Evolutionary conservation across 257 asterid species (phyloP), one percentile per base, ranked within the genome.

Genomic region (Capsicum baccatum): DNA sequence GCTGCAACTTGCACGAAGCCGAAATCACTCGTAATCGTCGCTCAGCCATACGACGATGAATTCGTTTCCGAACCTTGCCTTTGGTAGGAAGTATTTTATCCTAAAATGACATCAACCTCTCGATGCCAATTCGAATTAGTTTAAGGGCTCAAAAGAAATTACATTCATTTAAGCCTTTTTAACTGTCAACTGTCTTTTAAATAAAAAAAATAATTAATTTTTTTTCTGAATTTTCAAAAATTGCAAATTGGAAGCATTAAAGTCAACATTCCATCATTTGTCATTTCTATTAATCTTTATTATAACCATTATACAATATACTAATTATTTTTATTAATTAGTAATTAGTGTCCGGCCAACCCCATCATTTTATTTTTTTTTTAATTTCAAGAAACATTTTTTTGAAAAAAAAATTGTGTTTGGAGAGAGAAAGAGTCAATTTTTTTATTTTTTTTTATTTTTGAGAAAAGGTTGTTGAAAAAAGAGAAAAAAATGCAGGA

Each of bases 401-500:
- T 70, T 54, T 35, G 4, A 0, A 2, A 19, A 48, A 66, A 64
- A 73, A 73, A 2, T 74, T 74, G 80, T 50, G 12, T 26, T 16
- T 50, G 83, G 80, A 54, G 89, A 84, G 91, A 85, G 91, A 85
- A 88, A 88, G 70, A 73, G 84, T 81, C 95, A 85, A 26, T 26
- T 52, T 19, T n/a, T 44, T 9, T 11, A n/a, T n/a, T n/a, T n/a
- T n/a, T n/a, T n/a, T n/a, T n/a, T n/a, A n/a, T n/a, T 50, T 52
- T 74, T 12, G 56, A 11, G 16, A 19, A 50, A 33, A 62, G 81
- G 63, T 82, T 82, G 56, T 33, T 9, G 57, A 73, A 48, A 52
- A 37, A 12, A 17, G 85, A 73, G 80, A 63, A 64, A 81, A 83
- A 83, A 90, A 88, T 88, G 94, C 92, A 86, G 86, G 91, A 88